Evolutionary conservation across 306 rosid genomes (phyloP), one percentile per base, ranked within the genome.

Genomic region (Cicer yamashitae): DNA sequence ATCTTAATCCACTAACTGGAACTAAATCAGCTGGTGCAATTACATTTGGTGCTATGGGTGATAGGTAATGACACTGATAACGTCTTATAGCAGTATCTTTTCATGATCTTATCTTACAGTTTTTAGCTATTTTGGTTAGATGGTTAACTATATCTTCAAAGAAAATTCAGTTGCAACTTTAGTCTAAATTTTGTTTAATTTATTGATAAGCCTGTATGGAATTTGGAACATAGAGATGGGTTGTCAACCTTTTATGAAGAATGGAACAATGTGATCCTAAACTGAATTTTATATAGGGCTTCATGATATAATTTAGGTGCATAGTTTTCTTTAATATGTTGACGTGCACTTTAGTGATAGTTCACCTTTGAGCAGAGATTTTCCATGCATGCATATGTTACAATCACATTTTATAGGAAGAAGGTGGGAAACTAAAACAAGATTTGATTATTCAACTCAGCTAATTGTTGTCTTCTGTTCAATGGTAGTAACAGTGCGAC

Each of bases 21-120:
- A 74, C 74, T 51, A 50, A 81, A 22, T 3, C 88, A 39, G 53
- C 56, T 70, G 89, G 96, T 61, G n/a, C 93, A 41, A 87, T 88
- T 76, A 92, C 99, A 53, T 96, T 92, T 80, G 99, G 98, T 62
- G 98, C 99, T 59, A 96, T 96, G 97, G 99, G 97, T 58, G 99
- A 96, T 65, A 96, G 99, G 99, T 96, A 81, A 44, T 74, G 76
- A 43, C 38, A 20, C 63, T 61, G 6, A 63, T 57, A 37, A 64
- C 67, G 43, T 81, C 67, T 63, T 56, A 37, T 50, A 25, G 41
- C 67, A 59, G 38, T 18, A 65, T 67, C 52, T 14, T 71, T 38
- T 53, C 15, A 22, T 39, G 39, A 66, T 60, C 30, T 52, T 67
- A 67, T 67, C 40, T 67, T 60, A 70, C 51, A 53, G 22, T 44